Evolutionary conservation across 768 basidiomycete genomes (phyloP).

Genomic region (Ephemerocybe angulata): DNA sequence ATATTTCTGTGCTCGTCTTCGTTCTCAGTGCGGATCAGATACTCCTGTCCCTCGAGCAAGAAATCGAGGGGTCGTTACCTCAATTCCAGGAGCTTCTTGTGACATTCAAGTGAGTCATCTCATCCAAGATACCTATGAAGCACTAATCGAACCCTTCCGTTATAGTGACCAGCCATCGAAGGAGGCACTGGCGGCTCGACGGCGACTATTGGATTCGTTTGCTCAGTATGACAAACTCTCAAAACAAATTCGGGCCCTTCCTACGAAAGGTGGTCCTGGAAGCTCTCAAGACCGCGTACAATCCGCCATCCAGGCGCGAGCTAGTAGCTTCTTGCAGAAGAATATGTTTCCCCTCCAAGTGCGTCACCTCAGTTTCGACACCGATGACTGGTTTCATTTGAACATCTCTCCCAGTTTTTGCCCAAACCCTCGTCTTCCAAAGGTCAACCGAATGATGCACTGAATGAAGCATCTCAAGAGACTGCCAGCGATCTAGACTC

Average conservation of each 20-base stretch:
- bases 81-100: slow-evolving; percentile 85
- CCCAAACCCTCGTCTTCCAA: slow-evolving; percentile 44
- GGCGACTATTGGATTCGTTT: slow-evolving; percentile 80
- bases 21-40: slow-evolving; percentile 35
- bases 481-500: slow-evolving; percentile 60
- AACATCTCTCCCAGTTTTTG: slow-evolving; percentile 32
- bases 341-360: slow-evolving; percentile 89
- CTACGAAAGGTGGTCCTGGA: slow-evolving; percentile 54
- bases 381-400: no score
- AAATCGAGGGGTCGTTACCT: slow-evolving; percentile 86
- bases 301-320: slow-evolving; percentile 70
- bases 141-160: no score
- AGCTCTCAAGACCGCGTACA: slow-evolving; percentile 85
- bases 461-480: slow-evolving; percentile 11
- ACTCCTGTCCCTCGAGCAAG: slow-evolving; percentile 73
- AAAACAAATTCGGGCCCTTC: slow-evolving; percentile 77
- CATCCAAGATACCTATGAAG: no score
- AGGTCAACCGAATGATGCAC: slow-evolving; percentile 11
- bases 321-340: slow-evolving; percentile 79
- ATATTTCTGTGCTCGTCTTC: background rate
- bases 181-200: slow-evolving; percentile 69
- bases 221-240: slow-evolving; percentile 85
- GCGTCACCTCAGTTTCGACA: no score
- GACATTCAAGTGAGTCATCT: slow-evolving; percentile 52
- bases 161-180: slow-evolving; percentile 57